These are phyloP conservation scores for Fagopyrum esculentum DNA, from an alignment of 148 eudicot species.

Conservation along the genomic window DNA sequence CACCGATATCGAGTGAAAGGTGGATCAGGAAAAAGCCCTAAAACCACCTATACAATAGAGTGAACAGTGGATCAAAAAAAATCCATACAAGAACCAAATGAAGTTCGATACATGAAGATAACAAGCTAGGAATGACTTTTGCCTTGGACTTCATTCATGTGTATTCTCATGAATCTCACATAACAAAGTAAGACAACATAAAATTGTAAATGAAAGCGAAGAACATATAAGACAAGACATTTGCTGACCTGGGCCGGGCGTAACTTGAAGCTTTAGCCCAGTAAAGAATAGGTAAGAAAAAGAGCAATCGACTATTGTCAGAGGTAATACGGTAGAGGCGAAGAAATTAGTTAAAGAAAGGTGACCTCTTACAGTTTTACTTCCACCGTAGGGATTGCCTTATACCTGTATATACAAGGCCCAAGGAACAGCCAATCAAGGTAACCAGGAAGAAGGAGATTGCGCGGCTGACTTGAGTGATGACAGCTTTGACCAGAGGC, in stretches of 20 bases:
- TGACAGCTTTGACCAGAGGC: constrained; percentile 59
- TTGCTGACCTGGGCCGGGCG: background rate
- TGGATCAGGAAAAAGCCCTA: no score
- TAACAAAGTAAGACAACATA: background rate
- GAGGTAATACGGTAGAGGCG: no score
- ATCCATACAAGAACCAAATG: no score
- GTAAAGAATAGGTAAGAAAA: background rate
- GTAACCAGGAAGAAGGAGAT: constrained; percentile 81
- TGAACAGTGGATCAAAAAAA: no score
- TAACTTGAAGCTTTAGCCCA: background rate
- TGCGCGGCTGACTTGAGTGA: constrained; percentile 76
- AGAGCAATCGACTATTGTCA: background rate
- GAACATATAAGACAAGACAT: background rate
- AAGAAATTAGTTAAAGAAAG: constrained; percentile 3
- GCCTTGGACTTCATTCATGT: constrained; percentile 2
- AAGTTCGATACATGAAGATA: background rate
- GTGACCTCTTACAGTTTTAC: constrained; percentile 27
- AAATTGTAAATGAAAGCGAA: background rate
- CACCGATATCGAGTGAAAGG: no score
- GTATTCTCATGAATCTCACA: background rate
- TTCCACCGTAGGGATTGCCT: constrained; percentile 78
- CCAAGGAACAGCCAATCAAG: constrained; percentile 93
- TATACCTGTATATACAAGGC: constrained; percentile 86
- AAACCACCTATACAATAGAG: no score
- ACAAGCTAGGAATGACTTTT: background rate